These are phyloP conservation scores for Theileria luwenshuni DNA, from an alignment of 169 alveolate genomes.

Conservation along the genomic window DNA sequence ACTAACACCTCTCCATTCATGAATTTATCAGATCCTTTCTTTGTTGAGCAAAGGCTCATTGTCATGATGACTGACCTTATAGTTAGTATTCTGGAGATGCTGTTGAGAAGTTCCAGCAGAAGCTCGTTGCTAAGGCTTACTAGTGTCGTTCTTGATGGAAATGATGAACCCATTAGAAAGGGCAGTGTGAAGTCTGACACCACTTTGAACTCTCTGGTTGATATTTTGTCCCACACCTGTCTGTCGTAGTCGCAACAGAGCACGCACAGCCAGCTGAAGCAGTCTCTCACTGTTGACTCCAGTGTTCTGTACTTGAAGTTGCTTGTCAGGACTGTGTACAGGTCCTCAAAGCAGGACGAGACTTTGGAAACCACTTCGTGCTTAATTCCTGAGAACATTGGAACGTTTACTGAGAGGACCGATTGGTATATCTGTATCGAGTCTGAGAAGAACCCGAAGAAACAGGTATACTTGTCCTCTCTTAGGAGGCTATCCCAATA, in stretches of 20 bases:
- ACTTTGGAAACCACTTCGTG: conserved; percentile 52
- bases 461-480: conserved; percentile 26
- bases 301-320: background rate
- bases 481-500: conserved; percentile 24
- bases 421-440: conserved; percentile 64
- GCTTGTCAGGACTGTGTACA: conserved; percentile 14
- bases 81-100: conserved; percentile 36
- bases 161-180: conserved; percentile 59
- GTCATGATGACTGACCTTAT: conserved; percentile 14
- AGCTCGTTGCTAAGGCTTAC: conserved; percentile 29
- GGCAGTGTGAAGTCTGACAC: conserved; percentile 58
- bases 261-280: conserved; percentile 66
- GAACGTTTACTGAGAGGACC: conserved; percentile 37
- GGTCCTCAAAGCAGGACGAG: conserved; percentile 32
- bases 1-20: background rate
- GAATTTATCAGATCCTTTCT: conserved; percentile 19
- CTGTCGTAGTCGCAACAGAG: conserved; percentile 55
- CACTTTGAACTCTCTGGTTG: conserved; percentile 17
- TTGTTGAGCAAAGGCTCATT: conserved; percentile 13
- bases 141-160: conserved; percentile 27
- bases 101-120: conserved; percentile 30
- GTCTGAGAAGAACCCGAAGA: conserved; percentile 49
- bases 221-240: conserved; percentile 32
- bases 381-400: conserved; percentile 48
- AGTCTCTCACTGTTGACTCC: conserved; percentile 20